Conservation (phyloP, 75 land plant genomes). For the Pinus albicaulis region DNA sequence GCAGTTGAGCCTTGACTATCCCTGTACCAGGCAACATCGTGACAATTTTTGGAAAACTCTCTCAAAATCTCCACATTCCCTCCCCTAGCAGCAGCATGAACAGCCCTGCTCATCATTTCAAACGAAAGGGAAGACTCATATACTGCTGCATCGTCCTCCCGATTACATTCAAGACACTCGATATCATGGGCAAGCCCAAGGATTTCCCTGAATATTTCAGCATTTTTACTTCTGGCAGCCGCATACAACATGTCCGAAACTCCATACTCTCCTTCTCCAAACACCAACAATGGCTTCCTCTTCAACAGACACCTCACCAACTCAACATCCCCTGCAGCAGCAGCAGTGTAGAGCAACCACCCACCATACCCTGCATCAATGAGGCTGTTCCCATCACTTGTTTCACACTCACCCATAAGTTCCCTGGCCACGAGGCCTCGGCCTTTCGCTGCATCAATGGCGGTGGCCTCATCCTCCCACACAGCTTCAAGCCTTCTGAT, state of each 20-base stretch:
- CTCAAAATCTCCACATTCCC: conserved; percentile 58
- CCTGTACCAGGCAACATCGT: conserved; percentile 52
- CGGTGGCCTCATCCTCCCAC: conserved; percentile 51
- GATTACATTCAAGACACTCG: conserved; percentile 19
- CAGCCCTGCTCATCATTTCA: conserved; percentile 63
- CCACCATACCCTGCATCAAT: conserved; percentile 67
- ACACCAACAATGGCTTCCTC: conserved; percentile 48
- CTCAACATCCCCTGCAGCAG: conserved; percentile 60
- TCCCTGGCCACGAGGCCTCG: conserved; percentile 50
- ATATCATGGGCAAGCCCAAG: conserved; percentile 36
- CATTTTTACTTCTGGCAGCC: conserved; percentile 66
- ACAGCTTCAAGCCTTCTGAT: conserved; percentile 63
- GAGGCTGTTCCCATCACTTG: conserved; percentile 36
- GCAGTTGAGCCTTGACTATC: conserved; percentile 65
- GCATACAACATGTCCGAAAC: conserved; percentile 73
- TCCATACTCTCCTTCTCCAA: conserved; percentile 79
- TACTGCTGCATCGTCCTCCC: conserved; percentile 10
- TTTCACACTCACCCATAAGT: conserved; percentile 40
- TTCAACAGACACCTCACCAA: conserved; percentile 45
- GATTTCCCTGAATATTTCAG: conserved; percentile 45
- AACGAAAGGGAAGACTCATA: conserved; percentile 19
- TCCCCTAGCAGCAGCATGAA: conserved; percentile 77
- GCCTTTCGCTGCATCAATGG: conserved; percentile 46
- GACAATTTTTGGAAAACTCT: conserved; percentile 44
- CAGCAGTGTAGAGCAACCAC: conserved; percentile 77